Percentiles rank a stretch among this genome's conserved stretches.
These are phyloP conservation scores for Colletotrichum sp. DNA, from an alignment of 2,329 filamentous ascomycete species.

Conservation along the genomic window DNA sequence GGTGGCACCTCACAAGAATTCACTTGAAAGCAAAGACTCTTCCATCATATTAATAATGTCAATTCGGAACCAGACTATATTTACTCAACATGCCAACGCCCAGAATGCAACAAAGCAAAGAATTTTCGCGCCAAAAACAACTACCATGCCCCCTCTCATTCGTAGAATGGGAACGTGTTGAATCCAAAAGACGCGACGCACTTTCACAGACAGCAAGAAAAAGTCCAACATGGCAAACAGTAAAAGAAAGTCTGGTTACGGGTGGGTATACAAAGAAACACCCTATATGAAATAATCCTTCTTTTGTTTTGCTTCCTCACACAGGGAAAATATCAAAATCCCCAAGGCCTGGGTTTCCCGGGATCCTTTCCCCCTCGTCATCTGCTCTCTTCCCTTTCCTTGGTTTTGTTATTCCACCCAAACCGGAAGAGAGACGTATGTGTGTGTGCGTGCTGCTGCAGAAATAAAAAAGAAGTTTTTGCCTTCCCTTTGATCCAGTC, in stretches of 20 bases:
- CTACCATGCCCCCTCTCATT: background rate
- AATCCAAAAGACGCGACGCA: background rate
- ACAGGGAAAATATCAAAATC: background rate
- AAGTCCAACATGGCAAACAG: background rate
- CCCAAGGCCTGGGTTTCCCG: constrained; percentile 3
- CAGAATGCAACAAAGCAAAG: constrained; percentile 8
- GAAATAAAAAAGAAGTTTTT: background rate
- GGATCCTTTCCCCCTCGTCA: background rate
- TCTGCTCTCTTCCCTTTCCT: background rate
- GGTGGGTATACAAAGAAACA: constrained; percentile 18
- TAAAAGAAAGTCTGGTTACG: constrained; percentile 19
- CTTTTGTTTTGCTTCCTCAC: background rate
- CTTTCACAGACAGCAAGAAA: background rate
- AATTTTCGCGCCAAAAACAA: background rate
- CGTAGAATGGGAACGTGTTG: background rate
- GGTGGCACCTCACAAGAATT: too few relatives aligned
- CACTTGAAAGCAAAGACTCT: too few relatives aligned
- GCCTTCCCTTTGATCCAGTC: constrained; percentile 6
- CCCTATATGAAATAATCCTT: background rate
- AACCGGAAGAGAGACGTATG: background rate
- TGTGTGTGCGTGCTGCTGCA: background rate
- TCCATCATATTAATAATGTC: background rate
- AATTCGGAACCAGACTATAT: constrained; percentile 11
- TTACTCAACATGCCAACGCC: constrained; percentile 18
- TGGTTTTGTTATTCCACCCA: background rate